Evolutionary conservation across 2,329 filamentous ascomycete genomes (phyloP).

Genomic region (Arachnopeziza araneosa): DNA sequence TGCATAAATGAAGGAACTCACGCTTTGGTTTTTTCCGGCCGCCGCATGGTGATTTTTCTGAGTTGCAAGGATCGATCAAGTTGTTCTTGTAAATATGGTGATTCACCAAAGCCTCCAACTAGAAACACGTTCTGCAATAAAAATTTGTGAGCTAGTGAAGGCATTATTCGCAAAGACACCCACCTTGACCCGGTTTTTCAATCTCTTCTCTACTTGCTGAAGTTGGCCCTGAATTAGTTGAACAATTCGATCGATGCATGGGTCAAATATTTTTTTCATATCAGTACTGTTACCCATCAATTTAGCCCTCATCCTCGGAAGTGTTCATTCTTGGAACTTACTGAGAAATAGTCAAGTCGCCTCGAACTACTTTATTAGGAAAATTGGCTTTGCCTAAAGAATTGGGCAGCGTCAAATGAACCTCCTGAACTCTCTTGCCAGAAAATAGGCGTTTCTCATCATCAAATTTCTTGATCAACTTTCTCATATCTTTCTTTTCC

Average conservation of each 20-base stretch:
- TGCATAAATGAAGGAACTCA: neutral
- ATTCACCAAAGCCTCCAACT: constrained; percentile 18
- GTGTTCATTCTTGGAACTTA: too few relatives aligned
- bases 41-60: constrained; percentile 2
- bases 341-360: too few relatives aligned
- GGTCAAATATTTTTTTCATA: constrained; percentile 20
- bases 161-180: constrained; percentile 10
- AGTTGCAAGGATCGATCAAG: constrained; percentile 1
- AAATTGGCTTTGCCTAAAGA: too few relatives aligned
- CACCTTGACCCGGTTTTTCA: constrained; percentile 16
- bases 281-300: too few relatives aligned
- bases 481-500: too few relatives aligned
- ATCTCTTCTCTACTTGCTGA: constrained; percentile 14
- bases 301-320: too few relatives aligned
- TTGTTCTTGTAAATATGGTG: constrained; percentile 15
- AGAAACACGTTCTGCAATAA: constrained; percentile 5
- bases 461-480: too few relatives aligned
- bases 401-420: too few relatives aligned
- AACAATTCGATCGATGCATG: constrained; percentile 20
- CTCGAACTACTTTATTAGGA: too few relatives aligned
- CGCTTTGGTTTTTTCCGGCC: constrained; percentile 3
- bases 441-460: too few relatives aligned
- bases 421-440: too few relatives aligned
- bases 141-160: too few relatives aligned
- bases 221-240: constrained; percentile 23